These are phyloP conservation scores for Candida endomychidarum DNA, from an alignment of 805 yeast genomes.

Conservation along the genomic window DNA sequence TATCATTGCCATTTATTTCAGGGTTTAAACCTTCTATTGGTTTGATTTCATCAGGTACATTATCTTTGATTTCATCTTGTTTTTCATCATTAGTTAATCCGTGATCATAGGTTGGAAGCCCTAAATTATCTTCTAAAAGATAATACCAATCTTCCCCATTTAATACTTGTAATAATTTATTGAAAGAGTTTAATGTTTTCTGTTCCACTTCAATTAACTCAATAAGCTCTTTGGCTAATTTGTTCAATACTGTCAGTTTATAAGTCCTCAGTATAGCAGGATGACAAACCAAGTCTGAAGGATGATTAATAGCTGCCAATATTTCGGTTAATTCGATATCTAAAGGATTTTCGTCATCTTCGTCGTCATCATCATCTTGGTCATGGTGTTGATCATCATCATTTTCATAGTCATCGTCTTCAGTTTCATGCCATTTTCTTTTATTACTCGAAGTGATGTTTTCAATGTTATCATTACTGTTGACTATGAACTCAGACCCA, in stretches of 20 bases:
- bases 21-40: conserved; percentile 6
- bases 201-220: conserved; percentile 82
- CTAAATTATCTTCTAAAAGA: conserved; percentile 60
- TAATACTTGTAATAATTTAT: conserved; percentile 71
- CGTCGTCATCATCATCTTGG: conserved; percentile 15
- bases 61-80: conserved; percentile 12
- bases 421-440: conserved; percentile 36
- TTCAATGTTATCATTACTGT: conserved; percentile 36
- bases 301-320: conserved; percentile 75
- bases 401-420: conserved; percentile 17
- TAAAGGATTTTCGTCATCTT: conserved; percentile 30
- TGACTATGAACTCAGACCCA: conserved; percentile 35
- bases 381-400: conserved; percentile 17
- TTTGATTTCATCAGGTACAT: conserved; percentile 14
- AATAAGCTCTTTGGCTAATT: conserved; percentile 69
- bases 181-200: conserved; percentile 65
- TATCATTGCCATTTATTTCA: conserved; percentile 13
- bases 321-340: conserved; percentile 42
- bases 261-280: conserved; percentile 69
- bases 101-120: conserved; percentile 70
- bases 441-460: conserved; percentile 27
- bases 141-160: conserved; percentile 84
- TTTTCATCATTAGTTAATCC: conserved; percentile 34
- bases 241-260: conserved; percentile 48
- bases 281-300: conserved; percentile 74